Evolutionary conservation across 2,329 filamentous ascomycete genomes (phyloP), one percentile per base, ranked within the genome.

Genomic region (Epichloe uncinata): DNA sequence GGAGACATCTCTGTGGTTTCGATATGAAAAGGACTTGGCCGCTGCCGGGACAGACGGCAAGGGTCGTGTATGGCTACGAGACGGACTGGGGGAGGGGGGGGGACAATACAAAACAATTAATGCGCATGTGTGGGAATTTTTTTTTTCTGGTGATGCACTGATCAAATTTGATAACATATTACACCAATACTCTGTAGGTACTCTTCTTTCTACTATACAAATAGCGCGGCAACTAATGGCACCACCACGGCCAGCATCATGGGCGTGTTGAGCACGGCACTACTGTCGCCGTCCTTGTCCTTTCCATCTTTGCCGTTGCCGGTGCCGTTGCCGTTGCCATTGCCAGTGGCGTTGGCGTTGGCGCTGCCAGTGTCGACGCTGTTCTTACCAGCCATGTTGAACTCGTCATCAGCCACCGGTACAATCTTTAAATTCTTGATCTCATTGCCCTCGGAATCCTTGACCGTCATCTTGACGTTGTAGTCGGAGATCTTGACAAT

Each of bases 401-500:
- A 65, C 50, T 69, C 63, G 51, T 73, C 64, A 38, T 70, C 63
- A n/a, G 58, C 53, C 2, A 77, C 64, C 20, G 68, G 68, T 53
- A 69, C 66, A 47, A 79, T 73, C 52, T 71, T 70, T 45, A 80
- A 70, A 59, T 63, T 62, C 42, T 61, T 65, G 50, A 79, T 56
- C 40, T 55, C 58, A 16, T 64, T 68, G 53, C 72, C 72, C 35
- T 69, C 60, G 5, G 63, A 60, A 53, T 71, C 68, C 50, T 58
- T 63, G 58, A 74, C 69, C 26, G 59, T 58, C 54, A 72, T 60
- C 47, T 59, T 63, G 51, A 88, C 78, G 36, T 73, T 73, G 56
- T 87, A 77, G 57, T 79, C 74, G 46, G 74, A 71, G 58, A 95
- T 75, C 54, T 78, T 65, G 55, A 95, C 75, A 48, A 95, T 67